phyloP scores from a whole-genome alignment of 192 early-diverging fungal genomes.

The Podila horticola region DNA sequence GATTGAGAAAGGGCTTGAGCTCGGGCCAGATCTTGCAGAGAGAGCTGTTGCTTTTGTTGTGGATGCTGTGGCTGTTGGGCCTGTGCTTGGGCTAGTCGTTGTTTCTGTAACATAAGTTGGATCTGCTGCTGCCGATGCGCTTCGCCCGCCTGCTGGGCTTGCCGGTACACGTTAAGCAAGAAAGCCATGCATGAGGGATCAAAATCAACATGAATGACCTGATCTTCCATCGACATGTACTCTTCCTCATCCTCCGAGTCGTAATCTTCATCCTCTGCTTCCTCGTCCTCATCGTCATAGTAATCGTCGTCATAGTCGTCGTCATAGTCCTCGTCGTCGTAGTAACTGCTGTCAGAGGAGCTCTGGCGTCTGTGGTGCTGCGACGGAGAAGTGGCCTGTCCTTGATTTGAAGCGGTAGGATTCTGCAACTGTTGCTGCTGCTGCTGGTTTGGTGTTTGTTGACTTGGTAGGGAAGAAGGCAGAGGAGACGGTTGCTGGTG shows the following conservation, averaged over 20 bases:
- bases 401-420: too few species aligned
- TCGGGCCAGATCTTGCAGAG: background rate
- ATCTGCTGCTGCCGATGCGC: constrained; percentile 16
- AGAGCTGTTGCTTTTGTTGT: constrained; percentile 8
- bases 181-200: constrained; percentile 63
- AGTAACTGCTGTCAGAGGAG: constrained; percentile 38
- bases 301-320: constrained; percentile 44
- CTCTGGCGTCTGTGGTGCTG: constrained; percentile 31
- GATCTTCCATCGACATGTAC: constrained; percentile 42
- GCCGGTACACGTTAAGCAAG: constrained; percentile 56
- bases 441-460: background rate
- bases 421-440: background rate
- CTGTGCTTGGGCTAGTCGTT: background rate
- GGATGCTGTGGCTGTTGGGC: constrained; percentile 8
- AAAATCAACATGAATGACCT: constrained; percentile 64
- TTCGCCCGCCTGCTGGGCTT: constrained; percentile 52
- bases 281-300: constrained; percentile 10
- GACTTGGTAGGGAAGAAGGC: background rate
- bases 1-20: background rate
- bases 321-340: constrained; percentile 37
- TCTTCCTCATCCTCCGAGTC: constrained; percentile 38
- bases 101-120: constrained; percentile 13
- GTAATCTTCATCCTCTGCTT: constrained; percentile 8
- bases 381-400: background rate
- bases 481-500: background rate